Evolutionary conservation across 805 yeast species (phyloP).

Genomic region (Ogataea corticis): DNA sequence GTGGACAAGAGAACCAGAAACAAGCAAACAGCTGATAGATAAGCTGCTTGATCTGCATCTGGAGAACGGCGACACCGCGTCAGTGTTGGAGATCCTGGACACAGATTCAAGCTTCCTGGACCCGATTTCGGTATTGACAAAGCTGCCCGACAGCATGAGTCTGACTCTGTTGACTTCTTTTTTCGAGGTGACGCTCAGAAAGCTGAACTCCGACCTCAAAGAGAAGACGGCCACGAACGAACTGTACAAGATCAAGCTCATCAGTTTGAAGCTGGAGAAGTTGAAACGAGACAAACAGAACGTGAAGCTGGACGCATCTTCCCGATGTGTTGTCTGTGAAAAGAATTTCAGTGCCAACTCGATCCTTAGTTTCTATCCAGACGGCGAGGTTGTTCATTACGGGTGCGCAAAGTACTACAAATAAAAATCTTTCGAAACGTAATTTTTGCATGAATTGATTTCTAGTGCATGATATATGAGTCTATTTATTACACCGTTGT

Average conservation of each 20-base stretch:
- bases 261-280: conserved; percentile 42
- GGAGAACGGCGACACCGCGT: conserved; percentile 9
- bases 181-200: conserved; percentile 46
- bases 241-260: conserved; percentile 53
- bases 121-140: conserved; percentile 41
- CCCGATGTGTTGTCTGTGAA: conserved; percentile 62
- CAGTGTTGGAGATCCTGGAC: conserved; percentile 34
- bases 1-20: conserved; percentile 34
- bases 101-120: conserved; percentile 27
- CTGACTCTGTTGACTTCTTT: conserved; percentile 43
- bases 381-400: conserved; percentile 52
- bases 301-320: conserved; percentile 42
- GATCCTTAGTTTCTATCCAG: conserved; percentile 50
- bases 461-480: no score
- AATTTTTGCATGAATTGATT: conserved; percentile 17
- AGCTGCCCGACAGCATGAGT: conserved; percentile 53
- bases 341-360: conserved; percentile 45
- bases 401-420: conserved; percentile 42
- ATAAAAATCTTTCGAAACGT: background rate
- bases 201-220: conserved; percentile 40
- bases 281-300: conserved; percentile 38
- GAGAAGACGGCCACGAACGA: conserved; percentile 45
- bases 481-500: no score
- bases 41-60: conserved; percentile 46
- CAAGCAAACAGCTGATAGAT: conserved; percentile 49